A percentile compares a stretch with the other conserved stretches of the same genome.
phyloP scores from a whole-genome alignment of 495 filamentous ascomycete species.

The Talaromyces adpressus region DNA sequence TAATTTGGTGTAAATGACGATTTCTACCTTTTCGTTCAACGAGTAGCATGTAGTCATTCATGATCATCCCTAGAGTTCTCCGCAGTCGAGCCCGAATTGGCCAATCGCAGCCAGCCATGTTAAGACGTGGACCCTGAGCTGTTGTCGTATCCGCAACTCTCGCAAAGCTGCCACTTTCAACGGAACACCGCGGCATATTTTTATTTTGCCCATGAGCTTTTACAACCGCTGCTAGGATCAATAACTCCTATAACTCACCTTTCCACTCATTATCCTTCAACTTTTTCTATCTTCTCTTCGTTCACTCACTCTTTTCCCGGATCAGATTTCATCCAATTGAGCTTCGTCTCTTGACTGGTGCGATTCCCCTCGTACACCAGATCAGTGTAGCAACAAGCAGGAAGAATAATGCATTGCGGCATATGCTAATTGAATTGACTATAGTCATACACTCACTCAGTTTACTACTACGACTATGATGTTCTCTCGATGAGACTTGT shows the following conservation, averaged over 20 bases:
- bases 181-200: not conserved
- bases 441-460: not conserved
- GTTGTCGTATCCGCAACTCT: not conserved
- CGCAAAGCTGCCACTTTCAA: not conserved
- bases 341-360: not conserved
- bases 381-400: not conserved
- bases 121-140: slow-evolving; percentile 12
- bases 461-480: not conserved
- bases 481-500: not conserved
- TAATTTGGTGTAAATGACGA: not conserved
- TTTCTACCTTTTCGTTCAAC: not conserved
- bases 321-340: not conserved
- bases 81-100: slow-evolving; percentile 7
- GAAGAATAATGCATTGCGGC: not conserved
- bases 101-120: slow-evolving; percentile 25
- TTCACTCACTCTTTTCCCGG: not conserved
- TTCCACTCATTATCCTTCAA: not conserved
- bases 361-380: not conserved
- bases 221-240: not conserved
- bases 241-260: not conserved
- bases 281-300: not conserved
- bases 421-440: not conserved
- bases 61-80: not conserved
- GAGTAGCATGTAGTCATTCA: too few species aligned
- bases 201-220: not conserved